Evolutionary conservation across 1,284 basidiomycete species (phyloP), one percentile per base, ranked within the genome.

Genomic region (Ustilago tritici): DNA sequence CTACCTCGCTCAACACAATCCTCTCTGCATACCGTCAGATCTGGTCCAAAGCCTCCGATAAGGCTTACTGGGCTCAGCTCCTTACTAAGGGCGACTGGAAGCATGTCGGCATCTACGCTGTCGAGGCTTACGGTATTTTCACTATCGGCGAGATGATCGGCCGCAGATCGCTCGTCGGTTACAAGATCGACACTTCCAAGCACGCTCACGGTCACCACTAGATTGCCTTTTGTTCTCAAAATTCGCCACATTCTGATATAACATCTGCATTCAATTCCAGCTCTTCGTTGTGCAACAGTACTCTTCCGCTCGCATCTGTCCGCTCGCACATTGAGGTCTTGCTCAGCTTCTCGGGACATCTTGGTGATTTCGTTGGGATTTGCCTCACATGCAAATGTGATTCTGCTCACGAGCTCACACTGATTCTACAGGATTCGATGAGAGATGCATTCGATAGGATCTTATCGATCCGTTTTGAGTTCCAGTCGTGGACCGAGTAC

Each of bases 111-210:
- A 88, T 98, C 62, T 96, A 95, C 86, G 95, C 92, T 61, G 87
- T 94, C 36, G 95, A 98, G 88, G 93, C 93, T 49, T 93, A 94
- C 84, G 92, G 92, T 40, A 92, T 95, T 82, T 95, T 92, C 89
- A 93, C 80, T 40, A 85, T 86, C 57, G 84, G 84, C 40, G 84
- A 86, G 66, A 86, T 86, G 71, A 75, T 82, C 60, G 80, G 80
- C 17, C 68, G 80, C 38, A 77, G 80, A 58, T 77, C 74, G 43
- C 68, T 82, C 43, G 80, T 82, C 43, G 80, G 80, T 12, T 82
- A 82, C 80, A 82, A 78, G 67, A 70, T 82, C 61, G 79, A 82
- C 60, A 76, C 69, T 31, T 61, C 70, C 52, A 72, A 65, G 50
- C 76, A 82, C 65, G 72, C 43, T 47, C 79, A 79, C 61, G 76